Percentiles rank a stretch among this genome's conserved stretches.
phyloP scores from a whole-genome alignment of 306 rosid genomes.

The Cicer bijugum region DNA sequence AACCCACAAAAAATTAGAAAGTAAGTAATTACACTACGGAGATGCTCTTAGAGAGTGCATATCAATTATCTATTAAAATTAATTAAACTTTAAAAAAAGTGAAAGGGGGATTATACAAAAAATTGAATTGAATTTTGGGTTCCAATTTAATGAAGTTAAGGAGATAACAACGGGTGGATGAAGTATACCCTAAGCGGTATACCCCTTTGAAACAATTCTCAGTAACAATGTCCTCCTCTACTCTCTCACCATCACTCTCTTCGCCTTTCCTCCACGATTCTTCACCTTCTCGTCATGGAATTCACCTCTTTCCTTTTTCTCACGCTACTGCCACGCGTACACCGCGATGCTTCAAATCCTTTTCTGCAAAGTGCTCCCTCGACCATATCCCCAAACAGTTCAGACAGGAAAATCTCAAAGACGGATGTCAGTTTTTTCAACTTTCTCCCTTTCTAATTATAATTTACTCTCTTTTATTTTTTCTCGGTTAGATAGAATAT shows the following conservation, averaged over 20 bases:
- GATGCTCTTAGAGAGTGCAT: too few relatives aligned
- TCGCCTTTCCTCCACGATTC: slow-evolving; percentile 42
- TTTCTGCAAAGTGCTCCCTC: slow-evolving; percentile 56
- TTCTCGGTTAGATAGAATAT: neutral
- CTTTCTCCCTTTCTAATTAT: slow-evolving; percentile 10
- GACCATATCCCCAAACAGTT: slow-evolving; percentile 81
- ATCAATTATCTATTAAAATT: too few relatives aligned
- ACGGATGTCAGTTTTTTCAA: slow-evolving; percentile 69
- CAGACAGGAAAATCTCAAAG: slow-evolving; percentile 79
- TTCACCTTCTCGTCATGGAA: slow-evolving; percentile 49
- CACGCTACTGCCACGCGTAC: slow-evolving; percentile 12
- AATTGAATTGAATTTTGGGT: too few relatives aligned
- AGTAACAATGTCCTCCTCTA: slow-evolving; percentile 53
- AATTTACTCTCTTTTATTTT: slow-evolving; percentile 15
- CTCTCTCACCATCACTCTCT: slow-evolving; percentile 50
- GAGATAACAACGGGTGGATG: neutral
- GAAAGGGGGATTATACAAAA: too few relatives aligned
- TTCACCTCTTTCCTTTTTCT: slow-evolving; percentile 48
- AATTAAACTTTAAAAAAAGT: too few relatives aligned
- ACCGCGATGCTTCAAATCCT: slow-evolving; percentile 52
- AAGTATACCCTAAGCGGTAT: neutral
- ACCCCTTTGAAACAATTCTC: slow-evolving; percentile 18
- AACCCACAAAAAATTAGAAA: too few relatives aligned
- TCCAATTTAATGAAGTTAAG: neutral
- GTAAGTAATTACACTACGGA: too few relatives aligned